Evolutionary conservation across 208 protist genomes (phyloP), one percentile per base, ranked within the genome.

Genomic region (Strigomonas galati): DNA sequence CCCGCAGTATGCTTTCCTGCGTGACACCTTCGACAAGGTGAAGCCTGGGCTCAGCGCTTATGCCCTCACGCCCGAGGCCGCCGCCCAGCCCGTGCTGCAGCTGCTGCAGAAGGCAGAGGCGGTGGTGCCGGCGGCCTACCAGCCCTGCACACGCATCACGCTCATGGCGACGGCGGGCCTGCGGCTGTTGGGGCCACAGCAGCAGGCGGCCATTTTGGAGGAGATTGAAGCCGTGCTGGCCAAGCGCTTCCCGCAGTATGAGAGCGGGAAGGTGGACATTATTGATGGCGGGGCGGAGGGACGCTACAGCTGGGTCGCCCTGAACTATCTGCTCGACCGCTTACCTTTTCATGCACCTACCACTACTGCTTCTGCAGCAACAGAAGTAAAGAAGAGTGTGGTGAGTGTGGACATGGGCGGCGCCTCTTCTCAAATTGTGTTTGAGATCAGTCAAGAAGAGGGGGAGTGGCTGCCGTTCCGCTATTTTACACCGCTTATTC

Each of bases 321-420:
- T 96, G n/a, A 91, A 93, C 61, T 93, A 91, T 53, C 65, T 96
- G 0, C 63, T 96, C 2, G 69, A 66, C 24, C 52, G 27, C 26
- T 23, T 83, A 12, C 32, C 28, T 1, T 24, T 69, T 28, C 4
- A 27, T 28, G 27, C 53, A 7, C 21, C 21, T 14, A 58, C 55
- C 32, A 59, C 54, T 26, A 28, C 27, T 26, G 48, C 6, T 4
- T 21, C 27, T 9, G 7, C 28, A 2, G 44, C 23, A 61, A 44
- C 6, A 44, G 0, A 49, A 44, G 1, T 35, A 23, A 43, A 78
- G 59, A 0, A 21, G 37, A 31, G 32, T 2, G 46, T 21, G n/a
- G 35, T 12, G 7, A 85, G 71, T 12, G 79, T 96, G 21, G 91
- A 96, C 65, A 88, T 96, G 80, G 91, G 91, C 32, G 87, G 91